Evolutionary conservation across 768 basidiomycete species (phyloP).

Genomic region (Lactarius pseudohatsudake): DNA sequence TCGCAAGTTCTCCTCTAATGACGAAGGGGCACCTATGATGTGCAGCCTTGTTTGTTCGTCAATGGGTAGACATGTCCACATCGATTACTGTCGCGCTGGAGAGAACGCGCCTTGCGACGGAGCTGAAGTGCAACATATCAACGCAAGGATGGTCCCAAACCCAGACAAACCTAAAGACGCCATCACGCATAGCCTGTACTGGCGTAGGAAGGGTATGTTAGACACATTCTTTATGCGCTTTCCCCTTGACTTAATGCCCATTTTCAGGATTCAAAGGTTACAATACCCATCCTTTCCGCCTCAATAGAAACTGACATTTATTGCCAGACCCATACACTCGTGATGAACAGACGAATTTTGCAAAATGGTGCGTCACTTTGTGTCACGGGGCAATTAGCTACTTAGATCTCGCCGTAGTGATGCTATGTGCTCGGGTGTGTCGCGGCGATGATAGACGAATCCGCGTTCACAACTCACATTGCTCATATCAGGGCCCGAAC

Average conservation of each 20-base stretch:
- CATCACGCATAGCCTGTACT: conserved; percentile 54
- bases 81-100: conserved; percentile 54
- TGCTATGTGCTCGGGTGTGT: conserved; percentile 49
- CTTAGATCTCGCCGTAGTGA: conserved; percentile 38
- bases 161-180: conserved; percentile 51
- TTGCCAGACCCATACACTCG: conserved; percentile 54
- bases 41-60: conserved; percentile 56
- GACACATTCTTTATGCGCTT: conserved; percentile 15
- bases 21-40: conserved; percentile 63
- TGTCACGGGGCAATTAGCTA: not conserved
- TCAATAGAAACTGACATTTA: not conserved
- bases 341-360: conserved; percentile 53
- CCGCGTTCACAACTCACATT: not conserved
- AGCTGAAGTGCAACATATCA: conserved; percentile 49
- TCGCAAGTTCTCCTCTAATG: conserved; percentile 50
- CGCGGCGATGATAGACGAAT: not conserved
- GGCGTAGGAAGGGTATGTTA: conserved; percentile 54
- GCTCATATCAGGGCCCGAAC: conserved; percentile 47
- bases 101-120: conserved; percentile 41
- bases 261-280: conserved; percentile 53
- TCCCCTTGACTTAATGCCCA: not conserved
- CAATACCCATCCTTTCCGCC: not conserved
- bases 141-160: conserved; percentile 43
- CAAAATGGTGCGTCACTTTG: conserved; percentile 45
- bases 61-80: conserved; percentile 58